Evolutionary conservation across 768 basidiomycete genomes (phyloP).

Genomic region (Nevesoporus exiguus): DNA sequence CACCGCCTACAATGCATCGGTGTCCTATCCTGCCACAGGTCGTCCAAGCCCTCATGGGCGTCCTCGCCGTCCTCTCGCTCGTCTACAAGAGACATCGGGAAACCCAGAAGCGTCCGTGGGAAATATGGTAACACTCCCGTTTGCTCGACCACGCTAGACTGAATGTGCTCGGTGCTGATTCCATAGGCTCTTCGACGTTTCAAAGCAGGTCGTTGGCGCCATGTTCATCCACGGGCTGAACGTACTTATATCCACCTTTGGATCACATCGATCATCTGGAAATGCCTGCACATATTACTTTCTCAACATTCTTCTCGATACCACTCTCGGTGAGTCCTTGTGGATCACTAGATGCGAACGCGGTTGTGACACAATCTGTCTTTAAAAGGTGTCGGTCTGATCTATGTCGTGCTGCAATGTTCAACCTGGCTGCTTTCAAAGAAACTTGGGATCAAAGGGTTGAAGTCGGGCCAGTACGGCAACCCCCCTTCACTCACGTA

Average conservation of each 20-base stretch:
- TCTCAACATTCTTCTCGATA: slow-evolving; percentile 86
- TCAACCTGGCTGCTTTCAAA: slow-evolving; percentile 64
- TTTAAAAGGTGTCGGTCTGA: slow-evolving; percentile 65
- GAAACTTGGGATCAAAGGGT: slow-evolving; percentile 65
- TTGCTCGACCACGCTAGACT: not conserved
- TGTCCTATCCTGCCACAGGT: slow-evolving; percentile 39
- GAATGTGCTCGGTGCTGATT: not conserved
- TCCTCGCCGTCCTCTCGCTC: slow-evolving; percentile 83
- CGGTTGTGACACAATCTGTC: slow-evolving; percentile 9
- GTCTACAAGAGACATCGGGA: slow-evolving; percentile 89
- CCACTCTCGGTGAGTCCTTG: slow-evolving; percentile 56
- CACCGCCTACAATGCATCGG: not conserved
- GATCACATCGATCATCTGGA: slow-evolving; percentile 61
- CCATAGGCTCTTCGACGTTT: slow-evolving; percentile 84
- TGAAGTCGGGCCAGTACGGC: slow-evolving; percentile 87
- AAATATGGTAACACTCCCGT: slow-evolving; percentile 67
- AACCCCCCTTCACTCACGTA: slow-evolving; percentile 68
- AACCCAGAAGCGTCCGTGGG: slow-evolving; percentile 81
- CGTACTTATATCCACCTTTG: slow-evolving; percentile 72
- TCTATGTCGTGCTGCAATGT: slow-evolving; percentile 69
- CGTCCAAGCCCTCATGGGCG: slow-evolving; percentile 86
- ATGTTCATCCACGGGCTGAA: slow-evolving; percentile 79
- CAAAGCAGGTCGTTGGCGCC: slow-evolving; percentile 87
- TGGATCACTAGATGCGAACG: not conserved
- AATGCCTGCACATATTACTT: slow-evolving; percentile 95